Conservation (phyloP, 2,329 filamentous ascomycete genomes). For the Paracamarosporium sp. region DNA sequence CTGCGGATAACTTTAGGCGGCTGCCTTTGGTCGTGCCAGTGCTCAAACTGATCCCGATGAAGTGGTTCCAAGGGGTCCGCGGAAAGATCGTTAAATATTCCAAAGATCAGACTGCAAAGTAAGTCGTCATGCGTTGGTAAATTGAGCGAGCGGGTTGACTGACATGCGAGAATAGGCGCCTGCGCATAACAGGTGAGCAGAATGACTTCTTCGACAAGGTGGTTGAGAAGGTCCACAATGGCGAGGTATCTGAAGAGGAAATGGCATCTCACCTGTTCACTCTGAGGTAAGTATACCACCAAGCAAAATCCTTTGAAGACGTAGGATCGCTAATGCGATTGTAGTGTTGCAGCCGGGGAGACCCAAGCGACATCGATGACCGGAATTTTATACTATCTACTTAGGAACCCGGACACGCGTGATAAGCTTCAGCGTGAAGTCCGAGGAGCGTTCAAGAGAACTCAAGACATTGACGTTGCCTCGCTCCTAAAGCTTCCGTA, state of each 20-base stretch:
- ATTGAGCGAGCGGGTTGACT: background rate
- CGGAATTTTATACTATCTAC: slow-evolving; percentile 37
- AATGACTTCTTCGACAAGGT: background rate
- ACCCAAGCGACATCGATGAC: slow-evolving; percentile 44
- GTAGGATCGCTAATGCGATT: background rate
- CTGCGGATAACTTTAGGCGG: background rate
- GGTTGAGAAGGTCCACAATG: background rate
- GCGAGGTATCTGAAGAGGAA: slow-evolving; percentile 1
- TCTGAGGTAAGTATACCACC: background rate
- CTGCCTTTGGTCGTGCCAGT: background rate
- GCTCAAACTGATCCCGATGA: background rate
- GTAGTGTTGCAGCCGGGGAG: slow-evolving; percentile 41
- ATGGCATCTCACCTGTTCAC: background rate
- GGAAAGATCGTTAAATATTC: background rate
- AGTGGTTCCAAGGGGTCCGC: background rate
- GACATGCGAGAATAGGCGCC: background rate
- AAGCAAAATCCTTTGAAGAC: background rate
- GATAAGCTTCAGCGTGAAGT: slow-evolving; percentile 25
- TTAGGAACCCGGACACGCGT: slow-evolving; percentile 17
- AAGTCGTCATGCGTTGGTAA: background rate
- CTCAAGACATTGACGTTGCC: slow-evolving; percentile 24
- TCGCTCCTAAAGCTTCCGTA: slow-evolving; percentile 21
- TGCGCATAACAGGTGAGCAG: background rate
- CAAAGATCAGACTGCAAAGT: slow-evolving; percentile 5
- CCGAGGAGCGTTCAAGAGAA: slow-evolving; percentile 14